These are phyloP conservation scores for Sporothrix curviconia DNA, from an alignment of 2,329 filamentous ascomycete species.

Conservation along the genomic window DNA sequence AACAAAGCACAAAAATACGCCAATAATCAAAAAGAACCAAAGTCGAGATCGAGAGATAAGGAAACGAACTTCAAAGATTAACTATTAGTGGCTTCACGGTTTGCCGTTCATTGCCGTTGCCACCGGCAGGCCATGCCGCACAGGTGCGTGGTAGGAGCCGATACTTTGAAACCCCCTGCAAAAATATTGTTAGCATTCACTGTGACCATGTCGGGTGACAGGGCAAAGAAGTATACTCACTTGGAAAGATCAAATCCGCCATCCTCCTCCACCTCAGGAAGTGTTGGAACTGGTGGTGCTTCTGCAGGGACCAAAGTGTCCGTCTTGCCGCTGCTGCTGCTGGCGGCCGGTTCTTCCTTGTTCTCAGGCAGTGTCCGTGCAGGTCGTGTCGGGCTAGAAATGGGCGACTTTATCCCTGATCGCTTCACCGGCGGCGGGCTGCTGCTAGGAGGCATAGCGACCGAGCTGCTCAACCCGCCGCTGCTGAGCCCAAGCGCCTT, in stretches of 20 bases:
- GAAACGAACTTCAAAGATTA: neutral
- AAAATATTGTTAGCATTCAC: too few species aligned
- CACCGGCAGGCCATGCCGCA: constrained; percentile 40
- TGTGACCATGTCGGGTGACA: too few species aligned
- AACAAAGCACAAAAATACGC: neutral
- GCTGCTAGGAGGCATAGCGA: constrained; percentile 46
- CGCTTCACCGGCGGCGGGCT: constrained; percentile 44
- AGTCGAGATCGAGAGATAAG: neutral
- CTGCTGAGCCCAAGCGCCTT: constrained; percentile 30
- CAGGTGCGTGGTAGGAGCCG: constrained; percentile 53
- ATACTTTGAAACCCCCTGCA: constrained; percentile 59
- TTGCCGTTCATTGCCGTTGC: constrained; percentile 35
- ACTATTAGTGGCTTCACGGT: neutral
- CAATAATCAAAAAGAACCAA: neutral
- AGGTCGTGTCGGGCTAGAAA: constrained; percentile 40
- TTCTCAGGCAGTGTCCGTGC: neutral
- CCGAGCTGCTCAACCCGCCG: constrained; percentile 16
- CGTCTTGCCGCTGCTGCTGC: constrained; percentile 5
- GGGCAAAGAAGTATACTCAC: constrained; percentile 30
- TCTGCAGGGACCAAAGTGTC: neutral
- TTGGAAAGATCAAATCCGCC: constrained; percentile 53
- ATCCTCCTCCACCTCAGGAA: constrained; percentile 39
- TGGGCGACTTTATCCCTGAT: constrained; percentile 41
- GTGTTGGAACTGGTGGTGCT: neutral
- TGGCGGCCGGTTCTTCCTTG: neutral